Percentiles rank a stretch among this genome's conserved stretches.
Conservation (phyloP, 768 basidiomycete species). For the Auricularia sp. region DNA sequence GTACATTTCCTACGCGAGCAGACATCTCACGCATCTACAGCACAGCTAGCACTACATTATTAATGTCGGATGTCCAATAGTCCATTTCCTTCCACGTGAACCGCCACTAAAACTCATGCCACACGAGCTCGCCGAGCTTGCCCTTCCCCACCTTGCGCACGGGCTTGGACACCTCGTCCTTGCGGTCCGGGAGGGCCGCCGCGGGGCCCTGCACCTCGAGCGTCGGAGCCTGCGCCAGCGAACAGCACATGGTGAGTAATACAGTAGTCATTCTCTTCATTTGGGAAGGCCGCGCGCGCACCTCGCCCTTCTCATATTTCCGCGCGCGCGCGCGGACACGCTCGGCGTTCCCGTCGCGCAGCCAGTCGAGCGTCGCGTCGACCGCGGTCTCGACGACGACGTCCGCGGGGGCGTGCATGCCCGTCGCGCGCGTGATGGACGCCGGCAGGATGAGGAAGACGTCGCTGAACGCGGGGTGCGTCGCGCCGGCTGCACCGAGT, state of each 20-base stretch:
- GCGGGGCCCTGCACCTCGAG: not conserved
- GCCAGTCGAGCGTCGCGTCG: slow-evolving; percentile 14
- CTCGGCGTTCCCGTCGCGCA: slow-evolving; percentile 2
- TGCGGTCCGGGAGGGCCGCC: not conserved
- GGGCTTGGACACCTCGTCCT: not conserved
- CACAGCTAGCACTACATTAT: no score
- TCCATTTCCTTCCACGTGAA: no score
- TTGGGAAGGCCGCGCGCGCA: not conserved
- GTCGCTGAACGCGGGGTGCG: slow-evolving; percentile 26
- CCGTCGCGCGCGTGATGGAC: slow-evolving; percentile 18
- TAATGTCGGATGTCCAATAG: no score
- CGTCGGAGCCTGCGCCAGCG: not conserved
- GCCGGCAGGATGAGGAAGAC: slow-evolving; percentile 24
- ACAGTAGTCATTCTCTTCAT: no score
- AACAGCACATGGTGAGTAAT: no score
- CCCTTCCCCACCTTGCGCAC: not conserved
- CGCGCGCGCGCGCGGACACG: not conserved
- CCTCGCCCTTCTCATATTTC: not conserved
- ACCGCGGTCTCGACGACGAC: slow-evolving; percentile 13
- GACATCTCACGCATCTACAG: no score
- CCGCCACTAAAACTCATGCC: not conserved
- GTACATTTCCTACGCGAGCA: no score
- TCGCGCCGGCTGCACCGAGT: slow-evolving; percentile 22
- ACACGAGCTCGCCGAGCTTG: not conserved
- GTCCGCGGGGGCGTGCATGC: slow-evolving; percentile 14